These are phyloP conservation scores for Atkinsonella texensis DNA, from an alignment of 2,329 filamentous ascomycete species.

Conservation along the genomic window DNA sequence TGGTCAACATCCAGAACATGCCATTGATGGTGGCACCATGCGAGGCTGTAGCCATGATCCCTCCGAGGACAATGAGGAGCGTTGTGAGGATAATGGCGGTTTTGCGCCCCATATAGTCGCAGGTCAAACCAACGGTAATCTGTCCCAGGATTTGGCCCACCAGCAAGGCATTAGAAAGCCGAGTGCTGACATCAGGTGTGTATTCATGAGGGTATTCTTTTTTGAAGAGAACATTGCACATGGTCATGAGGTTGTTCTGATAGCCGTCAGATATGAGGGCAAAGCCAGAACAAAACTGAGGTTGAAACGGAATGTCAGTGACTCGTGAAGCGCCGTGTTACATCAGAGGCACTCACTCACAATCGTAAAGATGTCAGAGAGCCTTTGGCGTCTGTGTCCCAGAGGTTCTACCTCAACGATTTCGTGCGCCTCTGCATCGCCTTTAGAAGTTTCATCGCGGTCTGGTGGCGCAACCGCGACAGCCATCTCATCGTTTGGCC, in stretches of 20 bases:
- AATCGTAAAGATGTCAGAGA: conserved; percentile 17
- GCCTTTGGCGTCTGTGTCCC: conserved; percentile 9
- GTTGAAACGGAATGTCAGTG: neutral
- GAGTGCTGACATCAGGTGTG: conserved; percentile 25
- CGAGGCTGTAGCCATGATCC: conserved; percentile 32
- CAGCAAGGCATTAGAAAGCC: conserved; percentile 28
- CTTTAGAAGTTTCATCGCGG: neutral
- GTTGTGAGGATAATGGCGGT: conserved; percentile 34
- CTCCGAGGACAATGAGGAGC: conserved; percentile 33
- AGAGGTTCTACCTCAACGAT: neutral
- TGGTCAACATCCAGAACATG: conserved; percentile 42
- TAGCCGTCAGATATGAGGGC: conserved; percentile 25
- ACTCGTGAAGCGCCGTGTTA: neutral
- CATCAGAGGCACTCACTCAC: conserved; percentile 6
- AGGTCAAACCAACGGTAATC: conserved; percentile 28
- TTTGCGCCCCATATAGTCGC: conserved; percentile 36
- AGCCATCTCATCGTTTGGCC: neutral
- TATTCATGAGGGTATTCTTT: conserved; percentile 23
- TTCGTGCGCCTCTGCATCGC: neutral
- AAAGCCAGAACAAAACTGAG: conserved; percentile 18
- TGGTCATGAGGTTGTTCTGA: conserved; percentile 26
- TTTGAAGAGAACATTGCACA: conserved; percentile 20
- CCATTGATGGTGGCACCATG: conserved; percentile 31
- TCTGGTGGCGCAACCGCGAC: neutral
- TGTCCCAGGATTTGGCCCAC: conserved; percentile 31